A percentile compares a stretch with the other conserved stretches of the same genome.
phyloP scores from a whole-genome alignment of 192 early-diverging fungal species.

The Coemansia sp. region DNA sequence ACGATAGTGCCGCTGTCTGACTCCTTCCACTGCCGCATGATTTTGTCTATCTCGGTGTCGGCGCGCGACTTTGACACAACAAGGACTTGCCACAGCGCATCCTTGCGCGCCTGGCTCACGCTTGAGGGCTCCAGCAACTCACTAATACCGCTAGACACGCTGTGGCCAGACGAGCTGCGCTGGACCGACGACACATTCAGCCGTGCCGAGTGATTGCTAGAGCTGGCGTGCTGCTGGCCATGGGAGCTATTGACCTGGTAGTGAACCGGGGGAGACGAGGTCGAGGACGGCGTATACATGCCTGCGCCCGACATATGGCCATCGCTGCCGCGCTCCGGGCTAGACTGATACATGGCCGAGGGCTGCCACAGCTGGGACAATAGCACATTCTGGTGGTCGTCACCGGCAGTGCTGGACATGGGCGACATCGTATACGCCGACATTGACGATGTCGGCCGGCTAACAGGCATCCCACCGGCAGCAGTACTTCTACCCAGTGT shows the following conservation, averaged over 20 bases:
- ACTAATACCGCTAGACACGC: conserved; percentile 54
- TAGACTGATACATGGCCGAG: conserved; percentile 23
- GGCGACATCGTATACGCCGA: conserved; percentile 54
- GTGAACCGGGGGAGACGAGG: conserved; percentile 42
- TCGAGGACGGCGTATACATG: conserved; percentile 44
- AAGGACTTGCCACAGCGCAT: conserved; percentile 56
- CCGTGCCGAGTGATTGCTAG: conserved; percentile 35
- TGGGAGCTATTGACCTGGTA: conserved; percentile 16
- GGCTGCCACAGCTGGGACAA: conserved; percentile 37
- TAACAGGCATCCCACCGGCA: conserved; percentile 7
- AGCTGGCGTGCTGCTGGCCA: conserved; percentile 17
- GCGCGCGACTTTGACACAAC: conserved; percentile 55
- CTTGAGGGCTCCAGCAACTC: conserved; percentile 55
- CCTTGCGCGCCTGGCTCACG: conserved; percentile 53
- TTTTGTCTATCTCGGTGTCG: conserved; percentile 53
- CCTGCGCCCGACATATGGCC: conserved; percentile 12
- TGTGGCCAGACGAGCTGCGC: conserved; percentile 52
- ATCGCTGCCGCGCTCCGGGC: conserved; percentile 42
- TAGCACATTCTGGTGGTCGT: conserved; percentile 20
- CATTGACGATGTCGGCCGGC: conserved; percentile 51
- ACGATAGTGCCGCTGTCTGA: conserved; percentile 40
- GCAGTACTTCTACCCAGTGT: conserved; percentile 18
- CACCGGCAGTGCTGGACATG: conserved; percentile 47
- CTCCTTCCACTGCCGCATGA: conserved; percentile 52
- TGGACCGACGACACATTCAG: conserved; percentile 47